Base-by-base conservation (phyloP, 345 rosid species). In the Hibiscus syriacus region DNA sequence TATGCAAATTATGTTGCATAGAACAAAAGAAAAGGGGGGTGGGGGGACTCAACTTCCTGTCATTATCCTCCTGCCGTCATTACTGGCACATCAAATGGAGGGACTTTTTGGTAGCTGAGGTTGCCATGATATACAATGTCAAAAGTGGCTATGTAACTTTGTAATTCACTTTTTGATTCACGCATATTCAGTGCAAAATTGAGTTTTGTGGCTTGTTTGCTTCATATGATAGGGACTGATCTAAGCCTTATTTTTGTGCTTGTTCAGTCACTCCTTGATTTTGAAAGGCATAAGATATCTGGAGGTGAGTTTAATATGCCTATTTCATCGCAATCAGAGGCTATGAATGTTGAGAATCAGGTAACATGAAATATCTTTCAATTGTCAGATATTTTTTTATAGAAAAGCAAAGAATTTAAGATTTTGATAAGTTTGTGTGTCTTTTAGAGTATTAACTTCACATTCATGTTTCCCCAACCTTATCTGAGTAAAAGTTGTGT, bases 181-280 rank as follows among this genome's bases (percentile, higher is more conserved):
- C 26, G 14, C 22, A 38, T 36, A 38, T 20, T 63, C 53, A 20
- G 25, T 41, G 52, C 58, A 5, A 16, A 36, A 13, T 55, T 66
- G 22, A 1, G 49, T 55, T 67, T 34, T 45, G 32, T 50, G 17
- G 2, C 38, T 4, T 2, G 14, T 19, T 58, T 27, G 5, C 64
- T 58, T 58, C 26, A 59, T 10, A 20, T 20, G 17, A 23, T 38
- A 11, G 48, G 38, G 49, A 12, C 65, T 17, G 69, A 58, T 72
- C 13, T 45, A 66, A 49, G n/a, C 11, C 49, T 12, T 25, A 14
- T 70, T 13, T 46, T 39, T 55, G 10, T 55, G 25, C n/a, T 59
- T 78, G 55, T 62, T 46, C 77, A 92, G 98, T 88, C 93, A 29
- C 95, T 92, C 43, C 92, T 92, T 67, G 98, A 92, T 62, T 92